These are phyloP conservation scores for Trichosporon sp. DNA, from an alignment of 1,284 basidiomycete genomes.

Conservation along the genomic window DNA sequence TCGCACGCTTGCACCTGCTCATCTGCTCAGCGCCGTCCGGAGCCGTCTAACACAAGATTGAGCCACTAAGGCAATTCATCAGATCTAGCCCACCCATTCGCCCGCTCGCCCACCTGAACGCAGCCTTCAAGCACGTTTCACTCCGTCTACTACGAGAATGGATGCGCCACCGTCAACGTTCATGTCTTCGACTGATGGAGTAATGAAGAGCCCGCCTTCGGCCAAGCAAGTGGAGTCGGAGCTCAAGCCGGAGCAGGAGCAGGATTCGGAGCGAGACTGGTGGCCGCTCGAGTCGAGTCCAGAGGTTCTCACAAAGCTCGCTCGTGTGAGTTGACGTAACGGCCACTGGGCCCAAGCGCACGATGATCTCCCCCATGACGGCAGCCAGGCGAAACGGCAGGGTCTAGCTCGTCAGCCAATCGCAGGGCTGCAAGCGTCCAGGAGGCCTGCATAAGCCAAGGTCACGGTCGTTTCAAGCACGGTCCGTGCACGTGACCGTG, in stretches of 20 bases:
- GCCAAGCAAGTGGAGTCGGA: not conserved
- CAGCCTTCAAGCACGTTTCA: too few species aligned
- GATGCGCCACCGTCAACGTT: too few species aligned
- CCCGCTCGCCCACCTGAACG: not conserved
- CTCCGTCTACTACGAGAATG: too few species aligned
- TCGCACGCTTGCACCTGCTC: too few species aligned
- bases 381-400: not conserved
- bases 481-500: not conserved
- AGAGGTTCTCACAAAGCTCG: not conserved
- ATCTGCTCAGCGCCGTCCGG: not conserved
- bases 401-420: too few species aligned
- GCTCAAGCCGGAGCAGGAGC: too few species aligned
- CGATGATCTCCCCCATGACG: not conserved
- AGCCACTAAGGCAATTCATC: not conserved
- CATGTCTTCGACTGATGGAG: not conserved
- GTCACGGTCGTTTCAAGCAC: not conserved
- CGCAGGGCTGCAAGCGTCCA: too few species aligned
- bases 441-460: too few species aligned
- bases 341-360: not conserved
- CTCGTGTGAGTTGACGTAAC: not conserved
- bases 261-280: slow-evolving; percentile 3
- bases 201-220: not conserved
- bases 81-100: not conserved
- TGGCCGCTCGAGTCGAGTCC: not conserved
- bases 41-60: not conserved